A percentile compares a stretch with the other conserved stretches of the same genome.
These are phyloP conservation scores for Metschnikowia picachoensis DNA, from an alignment of 805 yeast species.

Conservation along the genomic window DNA sequence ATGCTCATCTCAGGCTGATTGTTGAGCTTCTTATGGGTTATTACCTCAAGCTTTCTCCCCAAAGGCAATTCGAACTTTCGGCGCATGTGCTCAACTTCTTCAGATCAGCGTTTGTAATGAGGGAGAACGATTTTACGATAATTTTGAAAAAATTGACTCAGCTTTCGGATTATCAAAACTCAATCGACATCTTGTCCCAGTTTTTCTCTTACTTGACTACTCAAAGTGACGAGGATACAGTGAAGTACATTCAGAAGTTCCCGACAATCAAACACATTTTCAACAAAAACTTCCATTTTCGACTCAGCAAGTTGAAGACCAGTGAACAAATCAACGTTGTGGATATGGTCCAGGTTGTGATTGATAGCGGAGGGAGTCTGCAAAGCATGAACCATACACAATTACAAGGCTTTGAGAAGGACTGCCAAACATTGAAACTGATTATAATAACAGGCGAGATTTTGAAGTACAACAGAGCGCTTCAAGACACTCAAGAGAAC, in stretches of 20 bases:
- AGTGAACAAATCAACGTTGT: conserved; percentile 12
- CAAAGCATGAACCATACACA: conserved; percentile 29
- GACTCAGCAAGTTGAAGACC: conserved; percentile 20
- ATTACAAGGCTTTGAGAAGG: conserved; percentile 34
- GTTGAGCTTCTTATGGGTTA: conserved; percentile 31
- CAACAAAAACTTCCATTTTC: conserved; percentile 21
- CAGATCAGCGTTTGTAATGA: conserved; percentile 32
- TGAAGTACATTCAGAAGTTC: conserved; percentile 23
- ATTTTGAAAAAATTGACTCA: conserved; percentile 17
- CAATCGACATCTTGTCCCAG: conserved; percentile 17
- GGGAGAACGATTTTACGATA: conserved; percentile 23
- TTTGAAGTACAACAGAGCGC: conserved; percentile 46
- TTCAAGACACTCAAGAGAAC: conserved; percentile 67
- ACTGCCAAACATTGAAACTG: conserved; percentile 30
- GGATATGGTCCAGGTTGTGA: conserved; percentile 32
- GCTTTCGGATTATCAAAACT: conserved; percentile 17
- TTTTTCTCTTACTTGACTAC: conserved; percentile 29
- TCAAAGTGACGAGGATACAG: conserved; percentile 38
- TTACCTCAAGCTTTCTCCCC: conserved; percentile 19
- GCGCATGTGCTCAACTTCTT: conserved; percentile 34
- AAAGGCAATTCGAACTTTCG: conserved; percentile 17
- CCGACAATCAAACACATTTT: conserved; percentile 29
- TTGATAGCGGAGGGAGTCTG: conserved; percentile 35
- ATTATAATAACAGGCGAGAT: conserved; percentile 44
- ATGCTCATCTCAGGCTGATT: conserved; percentile 31